Conservation (phyloP, 805 yeast genomes). For the Suhomyces prunicola region DNA sequence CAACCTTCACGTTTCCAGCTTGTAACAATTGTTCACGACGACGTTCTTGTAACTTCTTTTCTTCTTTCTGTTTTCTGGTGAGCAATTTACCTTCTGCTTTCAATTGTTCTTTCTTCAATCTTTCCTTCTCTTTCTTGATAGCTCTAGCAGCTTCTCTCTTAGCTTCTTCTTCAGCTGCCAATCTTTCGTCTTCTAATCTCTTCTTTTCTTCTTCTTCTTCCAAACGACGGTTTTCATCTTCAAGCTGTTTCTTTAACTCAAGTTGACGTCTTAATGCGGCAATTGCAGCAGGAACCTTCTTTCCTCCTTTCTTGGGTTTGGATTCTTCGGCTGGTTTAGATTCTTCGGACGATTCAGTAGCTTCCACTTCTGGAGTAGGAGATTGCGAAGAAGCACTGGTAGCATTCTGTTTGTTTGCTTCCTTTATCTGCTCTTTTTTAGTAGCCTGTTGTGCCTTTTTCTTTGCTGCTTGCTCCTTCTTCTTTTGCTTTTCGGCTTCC, state of each 20-base stretch:
- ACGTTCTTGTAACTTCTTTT: slow-evolving; percentile 78
- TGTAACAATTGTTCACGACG: slow-evolving; percentile 84
- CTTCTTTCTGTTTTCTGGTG: slow-evolving; percentile 94
- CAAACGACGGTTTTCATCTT: slow-evolving; percentile 72
- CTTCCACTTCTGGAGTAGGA: slow-evolving; percentile 34
- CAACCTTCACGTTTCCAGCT: slow-evolving; percentile 68
- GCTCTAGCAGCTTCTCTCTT: slow-evolving; percentile 56
- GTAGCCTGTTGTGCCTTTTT: slow-evolving; percentile 71
- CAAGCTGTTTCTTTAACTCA: slow-evolving; percentile 82
- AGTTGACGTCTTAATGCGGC: slow-evolving; percentile 89
- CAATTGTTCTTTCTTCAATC: slow-evolving; percentile 81
- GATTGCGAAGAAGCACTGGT: slow-evolving; percentile 24
- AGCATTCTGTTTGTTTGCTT: slow-evolving; percentile 44
- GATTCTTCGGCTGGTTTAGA: slow-evolving; percentile 25
- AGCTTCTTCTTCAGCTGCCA: slow-evolving; percentile 60
- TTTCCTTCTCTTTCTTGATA: slow-evolving; percentile 83
- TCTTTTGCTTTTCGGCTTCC: slow-evolving; percentile 83
- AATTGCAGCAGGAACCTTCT: slow-evolving; percentile 85
- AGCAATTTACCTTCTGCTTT: slow-evolving; percentile 94
- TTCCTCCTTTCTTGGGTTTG: slow-evolving; percentile 52
- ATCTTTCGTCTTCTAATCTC: slow-evolving; percentile 50
- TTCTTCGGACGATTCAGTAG: slow-evolving; percentile 28
- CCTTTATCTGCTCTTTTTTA: slow-evolving; percentile 55
- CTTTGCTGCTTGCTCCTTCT: slow-evolving; percentile 84
- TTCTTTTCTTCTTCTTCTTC: slow-evolving; percentile 64